A percentile compares a stretch with the other conserved stretches of the same genome.
phyloP scores from a whole-genome alignment of 179 eudicot species.

The Beta corolliflora region DNA sequence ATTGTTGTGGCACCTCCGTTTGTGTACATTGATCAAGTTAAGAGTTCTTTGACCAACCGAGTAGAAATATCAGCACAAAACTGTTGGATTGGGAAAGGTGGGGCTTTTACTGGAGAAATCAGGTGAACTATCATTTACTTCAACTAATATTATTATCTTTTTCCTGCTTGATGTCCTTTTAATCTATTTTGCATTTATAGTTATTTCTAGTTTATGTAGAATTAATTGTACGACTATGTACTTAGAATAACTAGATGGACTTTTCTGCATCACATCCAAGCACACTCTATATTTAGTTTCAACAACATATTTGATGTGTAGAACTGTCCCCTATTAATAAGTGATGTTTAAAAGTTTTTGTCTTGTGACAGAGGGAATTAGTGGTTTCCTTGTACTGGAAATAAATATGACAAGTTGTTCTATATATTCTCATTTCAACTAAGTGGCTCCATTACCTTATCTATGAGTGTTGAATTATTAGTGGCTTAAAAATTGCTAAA shows the following conservation, averaged over 20 bases:
- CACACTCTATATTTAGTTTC: not conserved
- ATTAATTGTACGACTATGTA: not conserved
- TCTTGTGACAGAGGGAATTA: not conserved
- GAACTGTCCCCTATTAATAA: not conserved
- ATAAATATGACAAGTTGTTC: not conserved
- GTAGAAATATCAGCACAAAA: conserved; percentile 93
- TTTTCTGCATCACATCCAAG: not conserved
- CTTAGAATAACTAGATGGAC: not conserved
- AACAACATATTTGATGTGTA: not conserved
- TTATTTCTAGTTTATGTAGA: not conserved
- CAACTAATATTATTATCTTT: not conserved
- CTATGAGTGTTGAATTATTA: not conserved
- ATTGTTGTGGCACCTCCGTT: conserved; percentile 97
- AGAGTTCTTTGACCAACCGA: conserved; percentile 69
- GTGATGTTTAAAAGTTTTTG: not conserved
- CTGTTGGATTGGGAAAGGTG: conserved; percentile 96
- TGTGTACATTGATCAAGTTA: conserved; percentile 87
- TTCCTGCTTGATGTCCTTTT: not conserved
- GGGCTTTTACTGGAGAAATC: conserved; percentile 98
- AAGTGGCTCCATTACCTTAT: not conserved
- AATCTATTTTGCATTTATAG: not conserved
- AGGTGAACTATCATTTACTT: conserved; percentile 44
- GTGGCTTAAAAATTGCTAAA: not conserved
- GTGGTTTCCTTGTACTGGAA: not conserved
- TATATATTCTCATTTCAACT: not conserved